Evolutionary conservation across 768 basidiomycete species (phyloP).

Genomic region (Lentinula lateritia): DNA sequence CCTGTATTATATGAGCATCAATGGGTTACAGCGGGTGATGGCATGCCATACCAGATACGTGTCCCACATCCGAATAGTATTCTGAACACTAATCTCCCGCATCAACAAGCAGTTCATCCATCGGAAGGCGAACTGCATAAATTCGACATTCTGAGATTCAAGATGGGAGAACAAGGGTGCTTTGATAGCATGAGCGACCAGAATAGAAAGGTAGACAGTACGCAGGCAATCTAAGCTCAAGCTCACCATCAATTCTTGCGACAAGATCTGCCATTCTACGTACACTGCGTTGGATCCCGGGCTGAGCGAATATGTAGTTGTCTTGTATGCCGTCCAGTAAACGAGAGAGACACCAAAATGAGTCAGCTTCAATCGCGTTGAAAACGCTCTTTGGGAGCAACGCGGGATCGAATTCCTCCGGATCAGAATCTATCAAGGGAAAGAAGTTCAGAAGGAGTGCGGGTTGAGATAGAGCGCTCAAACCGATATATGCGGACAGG

Average conservation of each 20-base stretch:
- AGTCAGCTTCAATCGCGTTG: constrained; percentile 91
- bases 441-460: neutral
- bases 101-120: constrained; percentile 99
- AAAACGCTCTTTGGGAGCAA: constrained; percentile 65
- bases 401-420: constrained; percentile 81
- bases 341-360: constrained; percentile 97
- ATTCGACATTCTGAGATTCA: constrained; percentile 89
- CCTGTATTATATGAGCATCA: constrained; percentile 41
- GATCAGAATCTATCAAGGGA: constrained; percentile 68
- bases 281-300: constrained; percentile 92
- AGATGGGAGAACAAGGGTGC: constrained; percentile 87
- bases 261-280: constrained; percentile 93
- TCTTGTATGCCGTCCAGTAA: constrained; percentile 97
- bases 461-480: neutral
- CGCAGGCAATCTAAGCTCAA: constrained; percentile 2
- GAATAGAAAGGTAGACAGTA: neutral
- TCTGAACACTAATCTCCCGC: constrained; percentile 95
- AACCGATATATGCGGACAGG: constrained; percentile 87
- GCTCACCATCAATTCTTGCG: constrained; percentile 77
- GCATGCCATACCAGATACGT: constrained; percentile 79
- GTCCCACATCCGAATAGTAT: constrained; percentile 99
- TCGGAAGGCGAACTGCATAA: constrained; percentile 99
- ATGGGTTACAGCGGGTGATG: neutral
- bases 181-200: constrained; percentile 20
- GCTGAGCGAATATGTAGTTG: constrained; percentile 95